A percentile compares a stretch with the other conserved stretches of the same genome.
Evolutionary conservation across 1,284 basidiomycete species (phyloP).

Genomic region (Sporisorium reilianum): DNA sequence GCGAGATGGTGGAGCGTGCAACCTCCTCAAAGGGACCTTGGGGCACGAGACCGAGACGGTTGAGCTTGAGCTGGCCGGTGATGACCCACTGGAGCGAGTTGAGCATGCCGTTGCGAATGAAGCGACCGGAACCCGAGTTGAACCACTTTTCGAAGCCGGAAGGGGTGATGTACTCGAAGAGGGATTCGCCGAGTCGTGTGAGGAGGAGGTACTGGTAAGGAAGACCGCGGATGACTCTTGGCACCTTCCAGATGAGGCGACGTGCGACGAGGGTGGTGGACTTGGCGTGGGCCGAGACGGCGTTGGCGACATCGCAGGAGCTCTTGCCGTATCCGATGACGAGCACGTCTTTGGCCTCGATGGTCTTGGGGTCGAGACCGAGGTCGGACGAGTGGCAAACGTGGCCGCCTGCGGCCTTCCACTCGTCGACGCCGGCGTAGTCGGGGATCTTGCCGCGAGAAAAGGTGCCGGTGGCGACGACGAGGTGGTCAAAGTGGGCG

Average conservation of each 20-base stretch:
- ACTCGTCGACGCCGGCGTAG: conserved; percentile 47
- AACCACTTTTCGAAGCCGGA: conserved; percentile 46
- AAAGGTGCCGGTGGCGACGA: conserved; percentile 59
- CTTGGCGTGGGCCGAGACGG: conserved; percentile 40
- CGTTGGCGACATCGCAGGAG: conserved; percentile 60
- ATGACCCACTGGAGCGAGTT: conserved; percentile 49
- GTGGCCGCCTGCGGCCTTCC: conserved; percentile 45
- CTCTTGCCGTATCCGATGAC: conserved; percentile 62
- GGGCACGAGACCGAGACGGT: conserved; percentile 43
- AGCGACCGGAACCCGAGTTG: conserved; percentile 32
- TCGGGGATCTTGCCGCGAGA: conserved; percentile 51
- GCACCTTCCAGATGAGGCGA: conserved; percentile 62
- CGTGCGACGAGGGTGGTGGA: conserved; percentile 55
- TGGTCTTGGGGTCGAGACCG: conserved; percentile 25
- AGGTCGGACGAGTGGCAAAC: conserved; percentile 53
- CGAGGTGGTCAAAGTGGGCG: conserved; percentile 36
- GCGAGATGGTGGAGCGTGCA: conserved; percentile 56
- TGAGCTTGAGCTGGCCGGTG: conserved; percentile 47
- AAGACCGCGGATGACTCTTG: conserved; percentile 49
- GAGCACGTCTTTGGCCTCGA: conserved; percentile 49
- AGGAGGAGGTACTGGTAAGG: conserved; percentile 60
- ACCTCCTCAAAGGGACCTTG: conserved; percentile 56
- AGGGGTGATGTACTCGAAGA: conserved; percentile 60
- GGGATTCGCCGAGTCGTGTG: conserved; percentile 54
- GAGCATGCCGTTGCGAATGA: conserved; percentile 55